Percentiles rank a stretch among this genome's conserved stretches.
Conservation (phyloP, 2,329 filamentous ascomycete genomes). For the Shiraia bambusicola region DNA sequence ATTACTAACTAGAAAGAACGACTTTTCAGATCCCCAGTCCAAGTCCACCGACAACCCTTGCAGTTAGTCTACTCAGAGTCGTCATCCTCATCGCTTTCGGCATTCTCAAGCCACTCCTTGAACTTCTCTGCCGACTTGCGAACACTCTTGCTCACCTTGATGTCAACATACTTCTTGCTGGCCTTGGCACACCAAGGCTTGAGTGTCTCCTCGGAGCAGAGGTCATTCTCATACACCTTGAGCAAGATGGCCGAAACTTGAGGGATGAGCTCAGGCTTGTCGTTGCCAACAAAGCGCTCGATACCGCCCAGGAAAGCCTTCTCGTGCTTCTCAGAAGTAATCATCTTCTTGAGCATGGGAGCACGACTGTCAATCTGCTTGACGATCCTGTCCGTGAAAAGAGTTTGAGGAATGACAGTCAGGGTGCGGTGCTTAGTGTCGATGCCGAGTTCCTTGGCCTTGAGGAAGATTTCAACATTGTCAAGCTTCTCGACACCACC, state of each 20-base stretch:
- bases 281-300: slow-evolving; percentile 85
- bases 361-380: slow-evolving; percentile 84
- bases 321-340: slow-evolving; percentile 89
- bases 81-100: slow-evolving; percentile 60
- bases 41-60: background rate
- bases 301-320: slow-evolving; percentile 94
- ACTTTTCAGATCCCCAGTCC: slow-evolving; percentile 4
- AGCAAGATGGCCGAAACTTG: slow-evolving; percentile 84
- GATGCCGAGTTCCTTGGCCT: slow-evolving; percentile 94
- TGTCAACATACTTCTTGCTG: slow-evolving; percentile 97
- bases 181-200: slow-evolving; percentile 91
- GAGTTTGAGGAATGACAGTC: slow-evolving; percentile 85
- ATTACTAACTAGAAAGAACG: slow-evolving; percentile 10
- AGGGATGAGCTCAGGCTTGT: slow-evolving; percentile 75
- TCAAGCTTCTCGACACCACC: slow-evolving; percentile 77
- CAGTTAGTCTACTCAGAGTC: slow-evolving; percentile 27
- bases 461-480: slow-evolving; percentile 90
- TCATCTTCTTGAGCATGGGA: slow-evolving; percentile 86
- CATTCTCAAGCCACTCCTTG: slow-evolving; percentile 83
- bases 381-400: slow-evolving; percentile 88
- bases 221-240: slow-evolving; percentile 86
- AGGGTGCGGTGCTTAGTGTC: slow-evolving; percentile 93
- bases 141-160: slow-evolving; percentile 88
- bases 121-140: slow-evolving; percentile 93
- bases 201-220: slow-evolving; percentile 84